Evolutionary conservation across 2,329 filamentous ascomycete genomes (phyloP), one percentile per base, ranked within the genome.

Genomic region (Xylariaceae sp.): DNA sequence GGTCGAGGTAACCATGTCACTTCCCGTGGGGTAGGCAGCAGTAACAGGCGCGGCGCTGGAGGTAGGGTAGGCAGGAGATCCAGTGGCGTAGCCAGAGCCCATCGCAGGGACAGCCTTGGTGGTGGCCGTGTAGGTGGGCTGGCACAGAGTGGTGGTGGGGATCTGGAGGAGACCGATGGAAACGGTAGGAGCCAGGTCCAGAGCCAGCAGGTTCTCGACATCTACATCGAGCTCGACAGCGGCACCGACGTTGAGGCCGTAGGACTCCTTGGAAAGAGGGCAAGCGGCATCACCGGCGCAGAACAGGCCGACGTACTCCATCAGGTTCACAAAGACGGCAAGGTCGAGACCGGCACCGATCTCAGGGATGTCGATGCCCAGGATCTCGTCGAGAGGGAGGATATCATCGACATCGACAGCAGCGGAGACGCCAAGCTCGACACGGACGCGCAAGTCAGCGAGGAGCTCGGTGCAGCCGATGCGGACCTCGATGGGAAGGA

Each of bases 401-500:
- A 59, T 39, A 9, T 58, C 52, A 32, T 51, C 48, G 41, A 59
- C 35, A 4, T 60, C 51, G 3, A 67, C 47, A 2, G 63, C 59
- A 13, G 67, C 60, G 19, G 61, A 51, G 13, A 67, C 55, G 33
- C 65, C 71, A 34, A 69, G 65, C 51, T 75, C 67, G 3, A 71
- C 63, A 39, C 72, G 71, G 4, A 79, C 60, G 16, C 73, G 73
- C 9, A 79, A 68, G 30, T 69, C 64, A 16, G 74, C 73, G 31
- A 67, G 63, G 24, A 79, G 61, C 28, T 67, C 62, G 3, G 68
- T 69, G 40, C 64, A 66, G n/a, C 69, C 69, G 33, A 63, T 53
- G 32, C 56, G 65, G 45, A 79, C 64, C 30, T 68, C 63, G 4
- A 69, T 65, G n/a, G 64, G 65, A 8, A 71, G 68, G 19, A 66